Conservation (phyloP, 306 rosid species). For the Oemleria cerasiformis region DNA sequence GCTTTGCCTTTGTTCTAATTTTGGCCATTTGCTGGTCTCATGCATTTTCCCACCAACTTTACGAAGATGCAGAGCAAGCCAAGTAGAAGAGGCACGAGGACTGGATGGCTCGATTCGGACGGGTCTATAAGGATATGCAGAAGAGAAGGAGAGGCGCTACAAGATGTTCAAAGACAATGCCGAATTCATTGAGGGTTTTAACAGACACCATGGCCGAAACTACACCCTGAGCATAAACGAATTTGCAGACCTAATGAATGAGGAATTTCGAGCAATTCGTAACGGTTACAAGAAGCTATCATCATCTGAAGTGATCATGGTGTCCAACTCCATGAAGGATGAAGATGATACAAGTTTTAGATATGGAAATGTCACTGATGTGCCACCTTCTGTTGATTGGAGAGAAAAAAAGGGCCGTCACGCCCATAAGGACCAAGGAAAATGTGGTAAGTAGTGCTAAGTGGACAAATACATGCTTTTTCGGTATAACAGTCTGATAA, state of each 20-base stretch:
- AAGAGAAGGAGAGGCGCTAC: conserved; percentile 29
- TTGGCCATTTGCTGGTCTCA: neutral
- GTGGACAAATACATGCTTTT: too few relatives aligned
- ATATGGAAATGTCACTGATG: conserved; percentile 24
- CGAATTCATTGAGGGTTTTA: conserved; percentile 26
- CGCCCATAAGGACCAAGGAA: conserved; percentile 38
- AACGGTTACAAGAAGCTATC: conserved; percentile 24
- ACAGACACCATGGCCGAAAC: conserved; percentile 18
- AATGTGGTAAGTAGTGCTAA: conserved; percentile 36
- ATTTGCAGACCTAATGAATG: conserved; percentile 39
- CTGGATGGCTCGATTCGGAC: conserved; percentile 34
- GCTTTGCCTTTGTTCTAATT: neutral
- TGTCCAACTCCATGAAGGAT: conserved; percentile 24
- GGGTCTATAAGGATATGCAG: conserved; percentile 18
- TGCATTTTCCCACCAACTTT: neutral
- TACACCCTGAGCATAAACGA: conserved; percentile 25
- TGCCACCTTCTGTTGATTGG: conserved; percentile 36
- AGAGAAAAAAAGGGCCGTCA: conserved; percentile 36
- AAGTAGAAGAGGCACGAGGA: conserved; percentile 25
- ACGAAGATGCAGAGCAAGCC: neutral
- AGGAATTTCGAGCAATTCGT: conserved; percentile 32
- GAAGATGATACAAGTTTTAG: conserved; percentile 23
- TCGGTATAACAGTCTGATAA: neutral
- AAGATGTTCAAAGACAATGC: conserved; percentile 33
- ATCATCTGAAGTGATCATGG: conserved; percentile 6